These are phyloP conservation scores for Leccinum solheimii DNA, from an alignment of 1,284 basidiomycete species.

Conservation along the genomic window DNA sequence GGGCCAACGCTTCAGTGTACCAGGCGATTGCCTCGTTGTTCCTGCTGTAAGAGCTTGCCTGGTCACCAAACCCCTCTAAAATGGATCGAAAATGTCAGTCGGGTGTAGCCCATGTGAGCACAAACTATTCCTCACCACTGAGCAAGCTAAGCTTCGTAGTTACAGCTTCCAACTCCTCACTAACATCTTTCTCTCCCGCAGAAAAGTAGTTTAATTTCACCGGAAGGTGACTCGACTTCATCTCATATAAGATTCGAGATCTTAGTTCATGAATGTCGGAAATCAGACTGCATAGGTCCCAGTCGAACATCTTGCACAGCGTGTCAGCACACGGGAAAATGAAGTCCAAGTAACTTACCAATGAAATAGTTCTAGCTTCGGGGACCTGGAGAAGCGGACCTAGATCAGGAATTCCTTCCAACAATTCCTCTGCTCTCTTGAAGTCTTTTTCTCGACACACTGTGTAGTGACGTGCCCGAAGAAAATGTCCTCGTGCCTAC, in stretches of 20 bases:
- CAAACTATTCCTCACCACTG: slow-evolving; percentile 6
- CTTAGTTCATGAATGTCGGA: slow-evolving; percentile 10
- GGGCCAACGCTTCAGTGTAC: not conserved
- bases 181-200: not conserved
- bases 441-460: not conserved
- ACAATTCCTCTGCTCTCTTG: not conserved
- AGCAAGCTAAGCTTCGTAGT: slow-evolving; percentile 3
- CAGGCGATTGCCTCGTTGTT: not conserved
- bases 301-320: slow-evolving; percentile 12
- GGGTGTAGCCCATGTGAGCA: not conserved
- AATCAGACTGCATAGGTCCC: not conserved
- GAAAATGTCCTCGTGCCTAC: not conserved
- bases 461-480: not conserved
- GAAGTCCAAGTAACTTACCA: slow-evolving; percentile 1
- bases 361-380: not conserved
- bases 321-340: not conserved
- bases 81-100: not conserved
- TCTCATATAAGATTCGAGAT: slow-evolving; percentile 3
- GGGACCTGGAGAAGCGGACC: slow-evolving; percentile 8
- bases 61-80: slow-evolving; percentile 6
- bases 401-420: slow-evolving; percentile 4
- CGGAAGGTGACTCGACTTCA: not conserved
- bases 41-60: not conserved
- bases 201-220: not conserved
- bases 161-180: slow-evolving; percentile 4